Conservation (phyloP, 768 basidiomycete genomes). For the Tylopilus subfusipes region DNA sequence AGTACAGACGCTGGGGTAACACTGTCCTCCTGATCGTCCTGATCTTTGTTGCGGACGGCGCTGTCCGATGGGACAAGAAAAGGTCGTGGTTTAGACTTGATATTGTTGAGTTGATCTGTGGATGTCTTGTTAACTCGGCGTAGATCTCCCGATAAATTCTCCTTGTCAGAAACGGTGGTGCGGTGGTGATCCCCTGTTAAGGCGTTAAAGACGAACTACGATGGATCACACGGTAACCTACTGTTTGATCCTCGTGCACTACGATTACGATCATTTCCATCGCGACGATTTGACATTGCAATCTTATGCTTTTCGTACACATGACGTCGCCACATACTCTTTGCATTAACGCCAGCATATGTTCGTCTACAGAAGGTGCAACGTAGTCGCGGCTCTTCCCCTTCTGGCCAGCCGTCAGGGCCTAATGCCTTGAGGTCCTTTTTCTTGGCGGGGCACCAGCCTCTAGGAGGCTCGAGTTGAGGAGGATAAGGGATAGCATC, state of each 20-base stretch:
- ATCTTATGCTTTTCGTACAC: constrained; percentile 90
- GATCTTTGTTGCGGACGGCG: constrained; percentile 11
- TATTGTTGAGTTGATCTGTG: constrained; percentile 15
- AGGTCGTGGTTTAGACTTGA: constrained; percentile 20
- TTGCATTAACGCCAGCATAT: constrained; percentile 84
- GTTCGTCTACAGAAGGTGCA: constrained; percentile 84
- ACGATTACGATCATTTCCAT: constrained; percentile 60
- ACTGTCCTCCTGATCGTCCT: constrained; percentile 12
- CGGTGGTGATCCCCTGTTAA: constrained; percentile 63
- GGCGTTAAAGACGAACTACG: constrained; percentile 18
- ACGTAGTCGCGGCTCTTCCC: constrained; percentile 72
- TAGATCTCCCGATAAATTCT: constrained; percentile 32
- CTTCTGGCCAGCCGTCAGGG: constrained; percentile 71
- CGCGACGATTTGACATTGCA: constrained; percentile 83
- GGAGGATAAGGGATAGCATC: constrained; percentile 69
- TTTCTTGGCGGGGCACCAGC: constrained; percentile 86
- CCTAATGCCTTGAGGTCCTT: constrained; percentile 71
- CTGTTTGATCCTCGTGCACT: constrained; percentile 59
- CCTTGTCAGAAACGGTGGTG: constrained; percentile 32
- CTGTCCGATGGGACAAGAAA: constrained; percentile 20
- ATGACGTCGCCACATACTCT: constrained; percentile 89
- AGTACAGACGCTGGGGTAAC: constrained; percentile 19
- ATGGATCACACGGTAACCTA: constrained; percentile 35
- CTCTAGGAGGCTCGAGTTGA: constrained; percentile 76
- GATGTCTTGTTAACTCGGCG: constrained; percentile 26